A percentile compares a stretch with the other conserved stretches of the same genome.
Conservation (phyloP, 495 filamentous ascomycete genomes). For the Ramalina intermedia region DNA sequence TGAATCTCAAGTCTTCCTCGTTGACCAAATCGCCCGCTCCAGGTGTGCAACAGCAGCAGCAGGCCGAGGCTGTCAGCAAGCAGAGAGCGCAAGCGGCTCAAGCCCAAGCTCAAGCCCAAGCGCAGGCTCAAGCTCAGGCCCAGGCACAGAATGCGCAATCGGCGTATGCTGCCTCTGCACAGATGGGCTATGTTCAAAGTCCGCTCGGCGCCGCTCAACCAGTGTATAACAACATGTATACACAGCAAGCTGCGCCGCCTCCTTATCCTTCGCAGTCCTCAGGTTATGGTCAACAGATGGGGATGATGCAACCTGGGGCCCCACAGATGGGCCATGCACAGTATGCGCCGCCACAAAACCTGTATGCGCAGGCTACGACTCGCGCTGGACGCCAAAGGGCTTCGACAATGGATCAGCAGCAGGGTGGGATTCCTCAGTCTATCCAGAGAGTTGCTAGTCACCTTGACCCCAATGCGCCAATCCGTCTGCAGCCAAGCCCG, state of each 20-base stretch:
- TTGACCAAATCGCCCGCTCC: constrained; percentile 78
- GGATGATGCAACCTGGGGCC: constrained; percentile 46
- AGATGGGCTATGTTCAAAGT: constrained; percentile 36
- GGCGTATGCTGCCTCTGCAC: constrained; percentile 38
- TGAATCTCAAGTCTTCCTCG: constrained; percentile 81
- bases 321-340: constrained; percentile 55
- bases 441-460: constrained; percentile 96
- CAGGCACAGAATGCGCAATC: constrained; percentile 41
- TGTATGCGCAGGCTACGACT: constrained; percentile 78
- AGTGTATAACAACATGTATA: constrained; percentile 72
- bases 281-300: constrained; percentile 60
- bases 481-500: constrained; percentile 86
- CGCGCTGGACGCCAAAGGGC: constrained; percentile 77
- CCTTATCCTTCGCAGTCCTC: constrained; percentile 63
- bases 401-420: constrained; percentile 88
- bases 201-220: constrained; percentile 39
- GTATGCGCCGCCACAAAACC: constrained; percentile 52
- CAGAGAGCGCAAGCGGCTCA: constrained; percentile 57
- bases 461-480: constrained; percentile 87
- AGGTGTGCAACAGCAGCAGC: constrained; percentile 93
- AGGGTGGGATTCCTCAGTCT: constrained; percentile 76
- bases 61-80: constrained; percentile 81
- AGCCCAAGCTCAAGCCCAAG: constrained; percentile 44
- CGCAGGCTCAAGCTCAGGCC: constrained; percentile 49
- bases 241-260: constrained; percentile 66